A percentile compares a stretch with the other conserved stretches of the same genome.
Evolutionary conservation across 306 rosid genomes (phyloP).

Genomic region (Biancaea sappan): DNA sequence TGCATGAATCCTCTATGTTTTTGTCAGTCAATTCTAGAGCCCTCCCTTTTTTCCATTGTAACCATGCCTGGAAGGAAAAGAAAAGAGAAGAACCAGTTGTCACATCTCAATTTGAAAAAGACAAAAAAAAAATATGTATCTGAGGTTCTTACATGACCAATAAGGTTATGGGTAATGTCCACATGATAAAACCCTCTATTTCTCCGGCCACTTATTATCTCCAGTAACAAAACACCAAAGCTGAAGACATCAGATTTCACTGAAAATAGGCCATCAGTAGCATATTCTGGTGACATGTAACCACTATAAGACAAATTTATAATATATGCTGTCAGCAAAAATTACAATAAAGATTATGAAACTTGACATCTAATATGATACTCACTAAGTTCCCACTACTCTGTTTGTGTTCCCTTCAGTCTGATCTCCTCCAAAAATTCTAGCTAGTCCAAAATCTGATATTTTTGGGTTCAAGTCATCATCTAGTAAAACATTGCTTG

Average conservation of each 20-base stretch:
- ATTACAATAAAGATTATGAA: neutral
- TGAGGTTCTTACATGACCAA: constrained; percentile 51
- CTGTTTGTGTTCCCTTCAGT: constrained; percentile 57
- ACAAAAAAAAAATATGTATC: neutral
- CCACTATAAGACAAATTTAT: constrained; percentile 35
- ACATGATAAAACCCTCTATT: constrained; percentile 45
- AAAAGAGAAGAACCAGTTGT: neutral
- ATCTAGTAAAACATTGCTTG: constrained; percentile 62
- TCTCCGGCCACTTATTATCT: constrained; percentile 53
- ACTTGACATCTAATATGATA: neutral
- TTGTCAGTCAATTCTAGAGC: constrained; percentile 41
- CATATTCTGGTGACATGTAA: constrained; percentile 67
- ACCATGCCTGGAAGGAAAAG: constrained; percentile 50
- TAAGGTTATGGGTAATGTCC: constrained; percentile 46
- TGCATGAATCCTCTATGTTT: constrained; percentile 30
- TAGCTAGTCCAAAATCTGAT: constrained; percentile 69
- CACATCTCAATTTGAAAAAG: neutral
- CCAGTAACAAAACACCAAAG: constrained; percentile 52
- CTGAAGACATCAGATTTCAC: constrained; percentile 41
- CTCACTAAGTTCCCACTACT: constrained; percentile 66
- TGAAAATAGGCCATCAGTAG: constrained; percentile 52
- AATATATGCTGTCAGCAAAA: neutral
- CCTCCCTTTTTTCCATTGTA: constrained; percentile 46
- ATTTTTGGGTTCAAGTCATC: constrained; percentile 53
- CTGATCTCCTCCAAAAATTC: constrained; percentile 52